Conservation (phyloP, 371 early-diverging fungal species). For the Coemansia sp. region DNA sequence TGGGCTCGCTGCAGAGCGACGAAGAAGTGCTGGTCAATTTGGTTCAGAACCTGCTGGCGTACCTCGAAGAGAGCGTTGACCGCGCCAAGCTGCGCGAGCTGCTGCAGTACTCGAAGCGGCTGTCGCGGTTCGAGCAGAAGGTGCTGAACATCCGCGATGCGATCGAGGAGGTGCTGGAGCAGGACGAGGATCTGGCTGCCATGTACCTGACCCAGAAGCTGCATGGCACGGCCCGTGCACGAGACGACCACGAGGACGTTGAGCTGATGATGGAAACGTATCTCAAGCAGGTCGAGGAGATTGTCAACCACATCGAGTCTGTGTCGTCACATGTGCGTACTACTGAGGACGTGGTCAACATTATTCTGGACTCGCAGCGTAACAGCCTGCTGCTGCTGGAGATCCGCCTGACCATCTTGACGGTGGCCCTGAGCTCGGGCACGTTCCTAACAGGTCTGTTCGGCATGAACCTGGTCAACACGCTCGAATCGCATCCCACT, state of each 20-base stretch:
- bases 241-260: slow-evolving; percentile 78
- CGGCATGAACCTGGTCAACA: slow-evolving; percentile 85
- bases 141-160: slow-evolving; percentile 73
- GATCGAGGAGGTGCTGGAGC: slow-evolving; percentile 76
- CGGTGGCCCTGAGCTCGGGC: slow-evolving; percentile 72
- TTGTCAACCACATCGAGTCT: slow-evolving; percentile 66
- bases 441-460: slow-evolving; percentile 71
- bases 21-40: slow-evolving; percentile 66
- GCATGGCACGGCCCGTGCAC: slow-evolving; percentile 56
- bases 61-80: slow-evolving; percentile 75
- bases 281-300: slow-evolving; percentile 82
- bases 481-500: slow-evolving; percentile 67
- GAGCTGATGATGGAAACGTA: slow-evolving; percentile 88
- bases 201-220: slow-evolving; percentile 86
- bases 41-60: slow-evolving; percentile 63
- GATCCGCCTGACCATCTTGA: slow-evolving; percentile 75
- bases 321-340: slow-evolving; percentile 74
- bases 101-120: slow-evolving; percentile 71
- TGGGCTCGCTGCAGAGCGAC: slow-evolving; percentile 70
- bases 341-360: slow-evolving; percentile 84
- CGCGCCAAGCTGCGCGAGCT: slow-evolving; percentile 73
- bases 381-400: slow-evolving; percentile 84
- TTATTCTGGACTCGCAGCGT: slow-evolving; percentile 80
- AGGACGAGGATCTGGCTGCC: slow-evolving; percentile 86
- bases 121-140: slow-evolving; percentile 74